A percentile compares a stretch with the other conserved stretches of the same genome.
Conservation (phyloP, 352 stramenopile species). For the Phytophthora foliorum region DNA sequence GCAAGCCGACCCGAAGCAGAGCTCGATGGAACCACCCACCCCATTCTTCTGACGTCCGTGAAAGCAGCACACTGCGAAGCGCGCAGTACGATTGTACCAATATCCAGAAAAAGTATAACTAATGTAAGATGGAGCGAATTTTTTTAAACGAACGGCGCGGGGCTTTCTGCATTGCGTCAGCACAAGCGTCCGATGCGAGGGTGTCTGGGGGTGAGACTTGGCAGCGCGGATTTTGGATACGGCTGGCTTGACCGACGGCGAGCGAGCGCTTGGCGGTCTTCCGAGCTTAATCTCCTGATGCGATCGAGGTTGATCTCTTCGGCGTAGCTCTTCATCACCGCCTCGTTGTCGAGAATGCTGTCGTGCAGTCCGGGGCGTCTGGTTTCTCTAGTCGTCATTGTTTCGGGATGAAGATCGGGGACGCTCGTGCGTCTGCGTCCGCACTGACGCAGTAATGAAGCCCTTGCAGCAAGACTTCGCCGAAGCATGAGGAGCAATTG, state of each 20-base stretch:
- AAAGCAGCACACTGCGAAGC: slow-evolving; percentile 43
- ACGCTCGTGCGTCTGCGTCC: slow-evolving; percentile 8
- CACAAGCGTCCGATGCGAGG: slow-evolving; percentile 24
- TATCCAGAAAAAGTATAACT: slow-evolving; percentile 51
- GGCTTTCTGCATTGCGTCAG: not conserved
- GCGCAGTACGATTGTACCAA: slow-evolving; percentile 47
- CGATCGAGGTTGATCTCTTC: slow-evolving; percentile 38
- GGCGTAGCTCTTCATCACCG: slow-evolving; percentile 43
- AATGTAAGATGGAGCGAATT: slow-evolving; percentile 57
- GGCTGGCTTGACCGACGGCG: not conserved
- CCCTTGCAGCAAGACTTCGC: slow-evolving; percentile 6
- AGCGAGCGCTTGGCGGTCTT: slow-evolving; percentile 38
- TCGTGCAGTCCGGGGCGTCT: slow-evolving; percentile 10
- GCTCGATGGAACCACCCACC: slow-evolving; percentile 6
- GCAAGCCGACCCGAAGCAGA: slow-evolving; percentile 18
- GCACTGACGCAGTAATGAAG: slow-evolving; percentile 18
- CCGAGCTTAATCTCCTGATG: slow-evolving; percentile 35
- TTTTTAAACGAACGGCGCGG: slow-evolving; percentile 30
- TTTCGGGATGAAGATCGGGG: slow-evolving; percentile 13
- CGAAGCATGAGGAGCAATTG: slow-evolving; percentile 24
- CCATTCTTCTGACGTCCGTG: slow-evolving; percentile 16
- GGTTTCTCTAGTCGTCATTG: not conserved
- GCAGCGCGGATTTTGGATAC: slow-evolving; percentile 19
- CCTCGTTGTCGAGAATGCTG: slow-evolving; percentile 40
- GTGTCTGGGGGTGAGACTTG: slow-evolving; percentile 21